Evolutionary conservation across 768 basidiomycete species (phyloP).

Genomic region (Lactifluus subvellereus): DNA sequence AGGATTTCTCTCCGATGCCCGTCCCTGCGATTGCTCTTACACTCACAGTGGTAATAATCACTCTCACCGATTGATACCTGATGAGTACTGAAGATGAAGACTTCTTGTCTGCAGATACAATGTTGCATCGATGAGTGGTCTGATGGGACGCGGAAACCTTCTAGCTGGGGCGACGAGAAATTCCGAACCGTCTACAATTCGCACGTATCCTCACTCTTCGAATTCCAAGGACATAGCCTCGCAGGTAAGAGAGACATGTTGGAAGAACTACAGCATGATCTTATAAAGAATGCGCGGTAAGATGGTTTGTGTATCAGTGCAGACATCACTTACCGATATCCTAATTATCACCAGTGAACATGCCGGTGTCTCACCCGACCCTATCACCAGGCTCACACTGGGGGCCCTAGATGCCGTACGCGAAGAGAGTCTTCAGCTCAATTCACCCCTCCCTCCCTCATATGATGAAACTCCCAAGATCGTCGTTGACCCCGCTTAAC

Average conservation of each 20-base stretch:
- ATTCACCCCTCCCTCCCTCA: not conserved
- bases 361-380: not conserved
- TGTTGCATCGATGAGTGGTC: slow-evolving; percentile 3
- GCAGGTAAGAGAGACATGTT: not conserved
- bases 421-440: not conserved
- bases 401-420: not conserved
- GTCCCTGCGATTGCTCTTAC: not conserved
- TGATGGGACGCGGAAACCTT: not conserved
- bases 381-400: not conserved
- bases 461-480: not conserved
- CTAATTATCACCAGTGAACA: no score
- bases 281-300: slow-evolving; percentile 1
- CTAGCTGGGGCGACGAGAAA: not conserved
- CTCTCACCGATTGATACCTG: not conserved
- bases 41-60: not conserved
- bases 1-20: slow-evolving; percentile 1
- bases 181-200: not conserved
- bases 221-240: not conserved
- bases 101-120: not conserved
- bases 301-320: not conserved
- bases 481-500: not conserved
- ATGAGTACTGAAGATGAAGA: not conserved
- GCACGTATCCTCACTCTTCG: not conserved
- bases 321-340: not conserved
- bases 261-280: slow-evolving; percentile 1